These are phyloP conservation scores for Deuterostichococcus epilithicus DNA, from an alignment of 139 green algal species.

Conservation along the genomic window DNA sequence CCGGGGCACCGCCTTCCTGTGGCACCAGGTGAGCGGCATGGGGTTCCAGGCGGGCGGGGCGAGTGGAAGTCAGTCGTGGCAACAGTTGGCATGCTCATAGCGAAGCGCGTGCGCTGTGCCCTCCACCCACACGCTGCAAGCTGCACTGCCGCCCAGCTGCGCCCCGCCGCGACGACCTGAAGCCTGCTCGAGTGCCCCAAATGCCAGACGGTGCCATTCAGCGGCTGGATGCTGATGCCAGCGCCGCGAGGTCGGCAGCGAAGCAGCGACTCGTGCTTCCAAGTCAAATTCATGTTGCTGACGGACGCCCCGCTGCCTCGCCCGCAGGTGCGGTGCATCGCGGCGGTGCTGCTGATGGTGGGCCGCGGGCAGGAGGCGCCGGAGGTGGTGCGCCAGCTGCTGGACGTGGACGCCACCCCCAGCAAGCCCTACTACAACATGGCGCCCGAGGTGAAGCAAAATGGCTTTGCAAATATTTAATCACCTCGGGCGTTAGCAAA, in stretches of 20 bases:
- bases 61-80: no score
- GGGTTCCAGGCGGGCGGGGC: no score
- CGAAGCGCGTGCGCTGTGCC: no score
- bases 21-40: slow-evolving; percentile 86
- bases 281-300: slow-evolving; percentile 15
- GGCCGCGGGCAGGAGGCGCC: slow-evolving; percentile 74
- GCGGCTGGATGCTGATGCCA: not conserved
- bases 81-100: no score
- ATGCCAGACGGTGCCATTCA: no score
- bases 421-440: slow-evolving; percentile 84
- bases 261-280: not conserved
- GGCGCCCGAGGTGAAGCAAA: slow-evolving; percentile 54
- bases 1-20: slow-evolving; percentile 77
- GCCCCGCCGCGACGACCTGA: no score
- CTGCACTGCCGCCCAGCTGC: no score
- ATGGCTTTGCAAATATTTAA: not conserved
- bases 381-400: slow-evolving; percentile 56
- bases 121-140: no score
- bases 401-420: slow-evolving; percentile 59
- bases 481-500: no score
- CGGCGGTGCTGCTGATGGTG: slow-evolving; percentile 87
- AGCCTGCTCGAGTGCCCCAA: no score
- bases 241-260: not conserved
- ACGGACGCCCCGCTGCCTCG: no score
- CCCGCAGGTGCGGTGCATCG: slow-evolving; percentile 89